A percentile compares a stretch with the other conserved stretches of the same genome.
Evolutionary conservation across 176 grass and related monocot species (phyloP).

Genomic region (Poa annua): DNA sequence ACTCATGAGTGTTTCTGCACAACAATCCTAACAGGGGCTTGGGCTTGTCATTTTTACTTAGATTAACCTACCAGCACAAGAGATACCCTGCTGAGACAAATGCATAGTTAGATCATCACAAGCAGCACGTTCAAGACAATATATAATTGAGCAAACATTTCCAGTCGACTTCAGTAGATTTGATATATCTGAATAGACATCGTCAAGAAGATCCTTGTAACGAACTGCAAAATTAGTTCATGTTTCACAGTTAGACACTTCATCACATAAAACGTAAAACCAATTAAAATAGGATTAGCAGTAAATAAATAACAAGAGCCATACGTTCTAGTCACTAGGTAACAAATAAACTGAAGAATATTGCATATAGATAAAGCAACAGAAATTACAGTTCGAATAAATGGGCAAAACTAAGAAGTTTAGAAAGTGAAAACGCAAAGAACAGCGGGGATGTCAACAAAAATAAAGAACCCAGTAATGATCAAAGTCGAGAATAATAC

Average conservation of each 20-base stretch:
- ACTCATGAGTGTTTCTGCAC: constrained; percentile 10
- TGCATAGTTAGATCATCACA: constrained; percentile 83
- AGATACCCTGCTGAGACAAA: constrained; percentile 71
- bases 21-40: constrained; percentile 32
- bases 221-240: constrained; percentile 72
- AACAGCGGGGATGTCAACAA: background rate
- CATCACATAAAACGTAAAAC: constrained; percentile 17
- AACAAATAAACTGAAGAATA: background rate
- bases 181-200: constrained; percentile 76
- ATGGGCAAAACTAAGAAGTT: background rate
- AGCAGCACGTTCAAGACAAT: constrained; percentile 86
- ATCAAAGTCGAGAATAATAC: constrained; percentile 37
- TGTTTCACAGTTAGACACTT: constrained; percentile 29
- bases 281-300: background rate
- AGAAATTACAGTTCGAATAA: background rate
- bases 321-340: constrained; percentile 21
- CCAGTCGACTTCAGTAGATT: constrained; percentile 79
- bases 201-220: constrained; percentile 95
- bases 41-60: constrained; percentile 26
- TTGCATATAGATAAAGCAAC: constrained; percentile 8
- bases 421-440: constrained; percentile 7
- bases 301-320: background rate
- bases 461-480: constrained; percentile 9
- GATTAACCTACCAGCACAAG: constrained; percentile 74
- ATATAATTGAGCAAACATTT: constrained; percentile 90